Evolutionary conservation across 805 yeast genomes (phyloP).

Genomic region (Sugiyamaella chiloensis): DNA sequence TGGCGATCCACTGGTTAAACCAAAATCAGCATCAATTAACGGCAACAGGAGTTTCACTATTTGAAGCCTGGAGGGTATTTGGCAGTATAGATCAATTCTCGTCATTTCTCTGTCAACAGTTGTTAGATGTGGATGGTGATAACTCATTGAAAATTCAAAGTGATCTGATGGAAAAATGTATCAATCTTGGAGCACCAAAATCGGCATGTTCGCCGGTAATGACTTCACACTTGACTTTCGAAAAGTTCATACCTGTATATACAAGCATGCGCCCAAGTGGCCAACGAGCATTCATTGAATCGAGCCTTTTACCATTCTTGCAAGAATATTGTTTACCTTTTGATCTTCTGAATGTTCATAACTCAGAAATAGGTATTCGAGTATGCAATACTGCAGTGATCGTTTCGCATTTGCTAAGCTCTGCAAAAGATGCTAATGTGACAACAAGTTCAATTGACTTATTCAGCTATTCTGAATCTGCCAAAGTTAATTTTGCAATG

Average conservation of each 20-base stretch:
- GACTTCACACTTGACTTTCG: constrained; percentile 1
- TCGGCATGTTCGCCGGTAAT: constrained; percentile 16
- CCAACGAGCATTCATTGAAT: constrained; percentile 10
- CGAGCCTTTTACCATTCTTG: constrained; percentile 15
- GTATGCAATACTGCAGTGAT: constrained; percentile 6
- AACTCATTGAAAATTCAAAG: neutral
- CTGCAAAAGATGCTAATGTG: neutral
- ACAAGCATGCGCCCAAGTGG: constrained; percentile 16
- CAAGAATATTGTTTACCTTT: constrained; percentile 5
- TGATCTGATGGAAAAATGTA: constrained; percentile 21
- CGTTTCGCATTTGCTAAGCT: constrained; percentile 19
- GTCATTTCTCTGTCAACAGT: neutral
- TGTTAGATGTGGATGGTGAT: neutral
- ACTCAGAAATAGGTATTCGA: neutral
- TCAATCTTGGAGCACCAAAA: constrained; percentile 27
- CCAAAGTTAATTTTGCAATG: constrained; percentile 1
- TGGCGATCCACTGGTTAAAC: constrained; percentile 10
- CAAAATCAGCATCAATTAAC: neutral
- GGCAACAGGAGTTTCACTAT: neutral
- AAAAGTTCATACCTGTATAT: constrained; percentile 1
- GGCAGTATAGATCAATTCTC: neutral
- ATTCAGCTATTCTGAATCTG: constrained; percentile 10
- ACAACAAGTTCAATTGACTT: too few species aligned
- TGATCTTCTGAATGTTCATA: neutral
- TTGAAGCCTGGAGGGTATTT: neutral